Conservation (phyloP, 1,284 basidiomycete genomes). For the Cryptococcus floricola region DNA sequence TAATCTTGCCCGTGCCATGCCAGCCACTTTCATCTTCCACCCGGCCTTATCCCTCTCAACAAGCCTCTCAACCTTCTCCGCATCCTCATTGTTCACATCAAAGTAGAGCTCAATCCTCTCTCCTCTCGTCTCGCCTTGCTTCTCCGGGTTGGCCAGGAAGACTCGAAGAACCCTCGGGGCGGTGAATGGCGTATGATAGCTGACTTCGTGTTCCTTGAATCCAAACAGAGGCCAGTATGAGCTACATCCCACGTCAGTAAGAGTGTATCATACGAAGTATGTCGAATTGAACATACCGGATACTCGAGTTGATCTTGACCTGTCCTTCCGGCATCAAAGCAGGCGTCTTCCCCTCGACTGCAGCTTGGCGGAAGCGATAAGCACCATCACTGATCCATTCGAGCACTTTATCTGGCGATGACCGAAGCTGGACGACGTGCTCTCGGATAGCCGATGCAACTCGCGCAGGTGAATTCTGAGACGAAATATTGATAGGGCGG, state of each 20-base stretch:
- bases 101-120: slow-evolving; percentile 1
- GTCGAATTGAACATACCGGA: slow-evolving; percentile 13
- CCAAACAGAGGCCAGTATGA: slow-evolving; percentile 1
- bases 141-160: slow-evolving; percentile 22
- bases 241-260: slow-evolving; percentile 1
- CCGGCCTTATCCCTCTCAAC: too few species aligned
- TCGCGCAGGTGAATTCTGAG: background rate
- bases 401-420: background rate
- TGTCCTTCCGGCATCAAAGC: slow-evolving; percentile 21
- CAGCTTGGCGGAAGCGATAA: slow-evolving; percentile 2
- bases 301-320: slow-evolving; percentile 27
- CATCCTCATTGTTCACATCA: background rate
- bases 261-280: slow-evolving; percentile 17
- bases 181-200: slow-evolving; percentile 23
- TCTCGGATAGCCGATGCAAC: slow-evolving; percentile 2
- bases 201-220: slow-evolving; percentile 6
- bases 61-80: background rate
- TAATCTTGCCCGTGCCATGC: too few species aligned
- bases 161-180: slow-evolving; percentile 22
- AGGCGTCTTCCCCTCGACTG: slow-evolving; percentile 7
- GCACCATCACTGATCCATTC: slow-evolving; percentile 9
- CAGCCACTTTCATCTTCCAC: background rate
- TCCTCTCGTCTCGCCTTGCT: background rate
- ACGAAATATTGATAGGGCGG: slow-evolving; percentile 16
- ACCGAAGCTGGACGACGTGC: slow-evolving; percentile 1